Evolutionary conservation across 2,329 filamentous ascomycete genomes (phyloP), one percentile per base, ranked within the genome.

Genomic region (Didymella pomorum): DNA sequence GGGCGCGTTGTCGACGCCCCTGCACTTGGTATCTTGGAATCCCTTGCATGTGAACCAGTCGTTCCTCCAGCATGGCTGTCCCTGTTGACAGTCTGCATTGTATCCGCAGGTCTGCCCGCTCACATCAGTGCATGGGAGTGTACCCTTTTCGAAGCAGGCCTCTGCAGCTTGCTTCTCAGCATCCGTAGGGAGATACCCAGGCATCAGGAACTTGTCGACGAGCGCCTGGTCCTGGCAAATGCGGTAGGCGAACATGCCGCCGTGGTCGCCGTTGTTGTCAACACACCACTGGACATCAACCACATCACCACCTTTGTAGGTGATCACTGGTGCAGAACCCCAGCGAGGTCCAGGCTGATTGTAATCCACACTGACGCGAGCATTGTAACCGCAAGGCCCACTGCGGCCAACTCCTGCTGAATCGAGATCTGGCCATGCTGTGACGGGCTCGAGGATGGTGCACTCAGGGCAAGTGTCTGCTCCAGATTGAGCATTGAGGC

Each of bases 1-100:
- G 1, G 71, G 61, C 21, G 72, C 69, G 37, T 73, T 72, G 49
- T 75, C 72, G 2, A 75, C 67, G 21, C 72, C 67, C 16, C 56
- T 65, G 53, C 72, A 75, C 46, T 68, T 73, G 0, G 60, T 55
- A 20, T 69, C 70, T 16, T 71, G 53, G 59, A 75, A 75, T 3
- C 63, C 71, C 47, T 69, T 68, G 46, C 72, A 75, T 2, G 72
- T 72, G 45, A 75, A 75, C 72, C 72, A 75, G 52, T 74, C 72
- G 16, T 75, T 75, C 26, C 71, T 67, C 65, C 67, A 75, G 63
- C 72, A 74, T 14, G 65, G 49, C 35, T 74, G 68, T 3, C 70
- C 72, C 12, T 60, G 44, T 25, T 67, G 63, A 25, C 72, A 75
- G 51, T 75, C 72, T 5, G 71, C 45, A 47, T 64, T 74, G 51